Evolutionary conservation across 2,329 filamentous ascomycete genomes (phyloP), one percentile per base, ranked within the genome.

Genomic region (Alternaria gansuensis): DNA sequence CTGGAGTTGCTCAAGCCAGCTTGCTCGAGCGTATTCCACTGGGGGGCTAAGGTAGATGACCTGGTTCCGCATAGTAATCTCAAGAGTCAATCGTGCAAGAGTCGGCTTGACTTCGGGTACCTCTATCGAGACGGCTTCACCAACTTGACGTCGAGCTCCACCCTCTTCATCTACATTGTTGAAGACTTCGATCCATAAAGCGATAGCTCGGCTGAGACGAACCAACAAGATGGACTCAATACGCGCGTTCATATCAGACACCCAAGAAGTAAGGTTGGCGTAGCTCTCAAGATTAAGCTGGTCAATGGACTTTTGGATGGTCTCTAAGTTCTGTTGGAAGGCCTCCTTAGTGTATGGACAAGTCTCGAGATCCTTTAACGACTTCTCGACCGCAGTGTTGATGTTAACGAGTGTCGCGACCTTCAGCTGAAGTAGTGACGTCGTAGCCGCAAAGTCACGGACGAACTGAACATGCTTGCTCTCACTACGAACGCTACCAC

Each of bases 401-500:
- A 96, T 96, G 5, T 87, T 86, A 41, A 87, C 84, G 50, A 99
- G 82, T 0, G 90, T 90, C 10, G 88, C 84, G 0, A 93, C 93
- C 81, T 99, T 99, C 56, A 84, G 86, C 77, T 99, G 95, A 1
- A 99, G 84, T 14, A 95, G 84, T 0, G 93, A 94, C 5, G 97
- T 92, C 0, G 93, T 89, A 2, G 88, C 86, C 36, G 93, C 93
- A 71, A 99, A 96, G 69, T 97, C 93, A 31, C 93, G 90, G 48
- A 99, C 93, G 75, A 98, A 99, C 73, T 97, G 90, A 50, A 97
- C 93, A 76, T 99, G 96, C 77, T 93, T 95, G 80, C 92, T 97
- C 77, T 97, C 93, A 17, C 86, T 80, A 36, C 76, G 76, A 57
- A 84, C 72, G 68, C 86, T 79, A 71, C 90, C 85, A 72, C 82